Evolutionary conservation across 2,329 filamentous ascomycete species (phyloP), one percentile per base, ranked within the genome.

Genomic region (Chrysoporthe deuterocubensis): DNA sequence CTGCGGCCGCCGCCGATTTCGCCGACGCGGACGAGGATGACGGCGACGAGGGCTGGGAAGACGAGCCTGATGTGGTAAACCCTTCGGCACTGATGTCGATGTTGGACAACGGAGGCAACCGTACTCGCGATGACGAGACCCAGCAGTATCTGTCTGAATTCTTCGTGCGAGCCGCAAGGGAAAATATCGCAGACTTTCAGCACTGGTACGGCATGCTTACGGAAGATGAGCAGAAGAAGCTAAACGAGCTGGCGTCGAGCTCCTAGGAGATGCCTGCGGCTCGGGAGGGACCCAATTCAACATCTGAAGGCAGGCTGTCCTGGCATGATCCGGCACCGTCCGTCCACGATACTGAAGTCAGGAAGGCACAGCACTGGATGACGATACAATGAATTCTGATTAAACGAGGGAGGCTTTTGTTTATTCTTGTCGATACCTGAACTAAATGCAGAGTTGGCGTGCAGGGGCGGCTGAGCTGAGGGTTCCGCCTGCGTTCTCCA

Each of bases 1-100:
- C 87, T 0, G 88, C 88, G 0, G 83, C 86, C 2, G 84, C 87
- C 6, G 85, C 85, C 2, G 84, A 88, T 42, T 83, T 86, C 56
- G 79, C 77, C 34, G 81, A 82, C 65, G 84, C 83, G 13, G 84
- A 88, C 42, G 91, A 89, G 65, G 89, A 90, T 34, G 89, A 90
- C 50, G 91, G 92, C 11, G 92, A 93, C 67, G 93, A 92, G 67
- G 91, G 91, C 40, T 97, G 95, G 92, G 95, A 98, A 78, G 95
- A 97, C 74, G 88, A 97, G 57, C 87, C 89, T 1, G 88, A 92
- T 69, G 85, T 87, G 2, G 81, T 97, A 14, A 94, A 97, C 77
- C 89, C 85, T 3, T 80, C 84, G 78, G 83, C 87, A 26, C 85
- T 97, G 57, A 96, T 97, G 92, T 87, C 89, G 1, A 93, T 87